phyloP scores from a whole-genome alignment of 371 early-diverging fungal genomes.

The Apophysomyces elegans region DNA sequence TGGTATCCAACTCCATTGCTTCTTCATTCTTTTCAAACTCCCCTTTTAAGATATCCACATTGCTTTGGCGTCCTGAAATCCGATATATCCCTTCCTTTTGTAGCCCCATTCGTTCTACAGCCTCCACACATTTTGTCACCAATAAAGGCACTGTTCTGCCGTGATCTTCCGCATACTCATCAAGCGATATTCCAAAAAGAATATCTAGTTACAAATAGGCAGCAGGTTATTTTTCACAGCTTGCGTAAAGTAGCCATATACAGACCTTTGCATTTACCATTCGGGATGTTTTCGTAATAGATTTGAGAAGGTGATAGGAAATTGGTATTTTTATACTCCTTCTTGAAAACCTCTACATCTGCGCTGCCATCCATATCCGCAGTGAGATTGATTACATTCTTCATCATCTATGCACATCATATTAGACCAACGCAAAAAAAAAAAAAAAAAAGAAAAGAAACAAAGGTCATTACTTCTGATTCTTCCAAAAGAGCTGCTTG shows the following conservation, averaged over 20 bases:
- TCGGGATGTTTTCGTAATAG: conserved; percentile 54
- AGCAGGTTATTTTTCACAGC: too few relatives aligned
- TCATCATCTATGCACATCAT: neutral
- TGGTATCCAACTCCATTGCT: conserved; percentile 42
- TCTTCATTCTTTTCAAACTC: conserved; percentile 62
- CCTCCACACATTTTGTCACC: conserved; percentile 57
- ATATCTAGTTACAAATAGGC: conserved; percentile 34
- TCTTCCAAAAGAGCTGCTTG: conserved; percentile 16
- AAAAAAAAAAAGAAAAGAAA: neutral
- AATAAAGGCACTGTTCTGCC: conserved; percentile 55
- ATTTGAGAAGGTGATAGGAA: conserved; percentile 49
- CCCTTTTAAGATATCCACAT: conserved; percentile 53
- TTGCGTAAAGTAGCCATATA: too few relatives aligned
- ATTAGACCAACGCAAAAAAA: neutral
- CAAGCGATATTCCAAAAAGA: conserved; percentile 61
- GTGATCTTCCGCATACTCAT: conserved; percentile 49
- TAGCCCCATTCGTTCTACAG: conserved; percentile 64
- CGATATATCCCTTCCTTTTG: conserved; percentile 75
- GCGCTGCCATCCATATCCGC: conserved; percentile 29
- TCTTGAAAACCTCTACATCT: conserved; percentile 37
- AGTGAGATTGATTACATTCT: neutral
- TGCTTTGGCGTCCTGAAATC: conserved; percentile 69
- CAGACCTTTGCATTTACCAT: conserved; percentile 43
- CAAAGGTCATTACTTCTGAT: conserved; percentile 6
- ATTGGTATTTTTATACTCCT: conserved; percentile 45